These are phyloP conservation scores for Sisymbrium altissimum DNA, from an alignment of 345 rosid species.

Conservation along the genomic window DNA sequence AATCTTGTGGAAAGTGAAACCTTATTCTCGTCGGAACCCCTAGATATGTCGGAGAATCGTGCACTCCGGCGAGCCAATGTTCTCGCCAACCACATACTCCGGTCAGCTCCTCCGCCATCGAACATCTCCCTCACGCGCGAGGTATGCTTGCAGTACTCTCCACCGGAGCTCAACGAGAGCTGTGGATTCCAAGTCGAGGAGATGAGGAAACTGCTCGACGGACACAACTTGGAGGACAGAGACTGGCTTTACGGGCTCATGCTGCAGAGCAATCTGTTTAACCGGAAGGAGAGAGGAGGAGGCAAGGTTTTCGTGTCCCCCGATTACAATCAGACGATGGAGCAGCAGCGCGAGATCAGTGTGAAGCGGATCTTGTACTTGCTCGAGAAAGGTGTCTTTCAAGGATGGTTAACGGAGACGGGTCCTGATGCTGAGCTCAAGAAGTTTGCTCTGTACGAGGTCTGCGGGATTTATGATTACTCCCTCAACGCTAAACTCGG, in stretches of 20 bases:
- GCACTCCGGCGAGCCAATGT: slow-evolving; percentile 52
- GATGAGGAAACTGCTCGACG: slow-evolving; percentile 68
- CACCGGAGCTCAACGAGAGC: slow-evolving; percentile 61
- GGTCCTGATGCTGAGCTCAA: slow-evolving; percentile 60
- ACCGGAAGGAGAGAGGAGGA: slow-evolving; percentile 58
- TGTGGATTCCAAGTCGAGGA: slow-evolving; percentile 50
- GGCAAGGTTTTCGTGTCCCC: slow-evolving; percentile 62
- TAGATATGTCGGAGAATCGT: slow-evolving; percentile 36
- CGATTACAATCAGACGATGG: slow-evolving; percentile 85
- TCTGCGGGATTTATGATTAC: slow-evolving; percentile 57
- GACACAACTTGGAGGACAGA: slow-evolving; percentile 64
- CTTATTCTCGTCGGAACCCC: background rate
- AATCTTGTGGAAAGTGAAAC: background rate
- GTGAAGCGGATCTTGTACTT: slow-evolving; percentile 58
- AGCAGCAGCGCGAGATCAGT: slow-evolving; percentile 85
- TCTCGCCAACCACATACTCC: slow-evolving; percentile 56
- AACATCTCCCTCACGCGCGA: slow-evolving; percentile 31
- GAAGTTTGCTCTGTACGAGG: slow-evolving; percentile 63
- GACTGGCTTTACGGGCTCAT: slow-evolving; percentile 77
- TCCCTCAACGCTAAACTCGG: slow-evolving; percentile 65
- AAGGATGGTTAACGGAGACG: slow-evolving; percentile 65
- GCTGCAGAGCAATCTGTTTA: slow-evolving; percentile 61
- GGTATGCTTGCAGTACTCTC: slow-evolving; percentile 55
- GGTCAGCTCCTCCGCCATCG: slow-evolving; percentile 10
- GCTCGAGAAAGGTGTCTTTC: slow-evolving; percentile 57